phyloP scores from a whole-genome alignment of 2,329 filamentous ascomycete genomes.

The Pestalotiopsis sp. region DNA sequence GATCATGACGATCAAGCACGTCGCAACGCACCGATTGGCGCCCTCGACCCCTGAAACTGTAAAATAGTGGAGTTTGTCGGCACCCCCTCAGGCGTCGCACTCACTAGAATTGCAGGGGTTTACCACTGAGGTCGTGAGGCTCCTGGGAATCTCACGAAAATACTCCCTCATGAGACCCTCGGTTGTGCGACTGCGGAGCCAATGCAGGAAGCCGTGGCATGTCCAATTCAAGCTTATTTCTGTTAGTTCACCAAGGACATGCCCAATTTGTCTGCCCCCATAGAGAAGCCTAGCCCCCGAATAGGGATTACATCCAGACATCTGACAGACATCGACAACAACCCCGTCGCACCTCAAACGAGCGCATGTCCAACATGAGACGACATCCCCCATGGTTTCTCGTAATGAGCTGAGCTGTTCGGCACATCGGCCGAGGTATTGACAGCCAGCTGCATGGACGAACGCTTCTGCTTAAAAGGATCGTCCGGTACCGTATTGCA shows the following conservation, averaged over 20 bases:
- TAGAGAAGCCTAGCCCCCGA: background rate
- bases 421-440: background rate
- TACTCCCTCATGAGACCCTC: background rate
- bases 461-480: background rate
- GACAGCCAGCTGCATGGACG: background rate
- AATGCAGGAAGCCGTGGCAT: background rate
- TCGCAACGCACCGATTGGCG: conserved; percentile 4
- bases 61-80: background rate
- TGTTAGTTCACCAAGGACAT: background rate
- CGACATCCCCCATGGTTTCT: background rate
- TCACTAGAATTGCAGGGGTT: background rate
- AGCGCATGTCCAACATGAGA: conserved; percentile 3
- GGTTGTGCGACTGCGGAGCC: background rate
- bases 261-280: background rate
- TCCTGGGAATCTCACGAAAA: background rate
- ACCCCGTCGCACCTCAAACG: conserved; percentile 4
- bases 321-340: background rate
- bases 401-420: background rate
- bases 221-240: background rate
- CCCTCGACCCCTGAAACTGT: conserved; percentile 12
- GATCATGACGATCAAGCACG: conserved; percentile 2
- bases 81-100: background rate
- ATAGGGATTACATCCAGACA: background rate
- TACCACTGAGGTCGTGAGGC: background rate
- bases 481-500: background rate